Evolutionary conservation across 345 rosid species (phyloP).

Genomic region (Gossypium stocksii): DNA sequence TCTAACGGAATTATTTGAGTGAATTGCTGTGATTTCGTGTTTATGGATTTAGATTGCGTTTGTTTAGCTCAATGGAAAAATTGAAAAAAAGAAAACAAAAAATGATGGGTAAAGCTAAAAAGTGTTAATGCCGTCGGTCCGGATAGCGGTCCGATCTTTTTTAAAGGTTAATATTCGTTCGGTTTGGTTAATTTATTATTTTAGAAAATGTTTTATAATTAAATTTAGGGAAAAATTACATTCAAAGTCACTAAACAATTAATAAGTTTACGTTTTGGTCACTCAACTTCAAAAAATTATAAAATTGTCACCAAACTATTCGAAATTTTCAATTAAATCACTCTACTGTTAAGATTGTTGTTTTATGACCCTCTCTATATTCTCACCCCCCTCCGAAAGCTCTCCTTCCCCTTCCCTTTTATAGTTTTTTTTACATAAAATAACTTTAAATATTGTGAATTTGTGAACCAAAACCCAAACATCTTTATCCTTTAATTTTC

Average conservation of each 20-base stretch:
- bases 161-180: background rate
- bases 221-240: background rate
- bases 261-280: accelerated
- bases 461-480: accelerated
- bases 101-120: background rate
- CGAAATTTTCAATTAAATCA: too few species aligned
- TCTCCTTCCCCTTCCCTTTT: too few species aligned
- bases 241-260: background rate
- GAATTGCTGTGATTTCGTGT: background rate
- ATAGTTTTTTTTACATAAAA: too few species aligned
- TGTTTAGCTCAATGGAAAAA: background rate
- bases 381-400: too few species aligned
- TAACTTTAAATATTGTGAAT: too few species aligned
- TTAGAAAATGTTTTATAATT: background rate
- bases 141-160: background rate
- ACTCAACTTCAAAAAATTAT: too few species aligned
- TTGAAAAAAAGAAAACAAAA: background rate
- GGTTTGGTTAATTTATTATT: background rate
- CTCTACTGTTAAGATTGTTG: too few species aligned
- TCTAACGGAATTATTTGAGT: background rate
- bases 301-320: too few species aligned
- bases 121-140: background rate
- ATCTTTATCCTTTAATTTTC: too few species aligned
- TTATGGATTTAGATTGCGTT: background rate
- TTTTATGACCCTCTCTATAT: too few species aligned